These are phyloP conservation scores for Myxozyma geophila DNA, from an alignment of 805 yeast genomes.

Conservation along the genomic window DNA sequence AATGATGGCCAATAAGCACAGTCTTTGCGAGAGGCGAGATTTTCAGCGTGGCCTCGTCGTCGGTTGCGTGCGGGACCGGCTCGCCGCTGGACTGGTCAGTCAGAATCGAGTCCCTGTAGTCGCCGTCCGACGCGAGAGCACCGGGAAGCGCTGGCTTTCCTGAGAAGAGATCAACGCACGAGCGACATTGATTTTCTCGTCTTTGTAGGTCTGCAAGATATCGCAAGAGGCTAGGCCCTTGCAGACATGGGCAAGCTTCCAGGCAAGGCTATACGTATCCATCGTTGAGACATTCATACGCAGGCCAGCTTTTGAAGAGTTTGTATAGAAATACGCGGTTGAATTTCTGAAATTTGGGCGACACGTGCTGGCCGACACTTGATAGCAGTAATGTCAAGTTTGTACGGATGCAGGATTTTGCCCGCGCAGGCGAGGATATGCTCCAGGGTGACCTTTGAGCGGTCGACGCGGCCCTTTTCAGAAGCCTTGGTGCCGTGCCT, in stretches of 20 bases:
- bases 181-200: slow-evolving; percentile 44
- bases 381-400: slow-evolving; percentile 40
- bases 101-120: slow-evolving; percentile 35
- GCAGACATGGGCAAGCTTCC: slow-evolving; percentile 46
- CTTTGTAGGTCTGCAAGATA: slow-evolving; percentile 42
- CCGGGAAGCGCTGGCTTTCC: slow-evolving; percentile 42
- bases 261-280: slow-evolving; percentile 45
- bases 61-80: slow-evolving; percentile 8
- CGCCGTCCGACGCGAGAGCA: slow-evolving; percentile 40
- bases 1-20: slow-evolving; percentile 42
- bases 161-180: slow-evolving; percentile 44
- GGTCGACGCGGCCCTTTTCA: slow-evolving; percentile 40
- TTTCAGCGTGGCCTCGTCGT: not conserved
- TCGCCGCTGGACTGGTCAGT: slow-evolving; percentile 12
- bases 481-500: slow-evolving; percentile 31
- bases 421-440: slow-evolving; percentile 40
- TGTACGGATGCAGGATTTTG: slow-evolving; percentile 40
- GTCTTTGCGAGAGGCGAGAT: slow-evolving; percentile 37
- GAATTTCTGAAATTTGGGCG: slow-evolving; percentile 37
- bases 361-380: slow-evolving; percentile 47
- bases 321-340: slow-evolving; percentile 41
- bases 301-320: slow-evolving; percentile 46
- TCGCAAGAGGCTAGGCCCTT: slow-evolving; percentile 41
- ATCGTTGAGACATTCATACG: slow-evolving; percentile 45
- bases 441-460: slow-evolving; percentile 46